Conservation (phyloP, 202 grass and related monocot genomes). For the Elaeis oleifera region DNA sequence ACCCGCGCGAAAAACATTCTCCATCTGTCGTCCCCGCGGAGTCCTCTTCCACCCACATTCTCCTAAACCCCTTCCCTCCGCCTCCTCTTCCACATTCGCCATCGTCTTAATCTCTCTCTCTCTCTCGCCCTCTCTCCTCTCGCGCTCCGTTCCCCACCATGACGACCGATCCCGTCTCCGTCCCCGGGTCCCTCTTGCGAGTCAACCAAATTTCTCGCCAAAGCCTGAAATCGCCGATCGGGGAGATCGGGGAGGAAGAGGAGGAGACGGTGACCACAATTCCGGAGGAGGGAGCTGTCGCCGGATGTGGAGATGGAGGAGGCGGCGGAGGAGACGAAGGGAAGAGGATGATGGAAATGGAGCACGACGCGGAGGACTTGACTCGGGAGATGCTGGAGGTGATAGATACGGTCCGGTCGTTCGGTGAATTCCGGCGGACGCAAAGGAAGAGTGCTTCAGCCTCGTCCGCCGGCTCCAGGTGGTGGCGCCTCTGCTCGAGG, state of each 20-base stretch:
- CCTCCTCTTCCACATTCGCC: neutral
- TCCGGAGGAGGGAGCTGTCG: neutral
- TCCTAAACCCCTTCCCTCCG: neutral
- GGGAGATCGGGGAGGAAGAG: neutral
- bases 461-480: slow-evolving; percentile 57
- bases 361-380: slow-evolving; percentile 33
- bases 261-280: neutral
- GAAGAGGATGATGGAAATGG: neutral
- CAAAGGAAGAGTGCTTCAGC: slow-evolving; percentile 57
- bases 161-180: neutral
- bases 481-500: slow-evolving; percentile 47
- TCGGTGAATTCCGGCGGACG: slow-evolving; percentile 41
- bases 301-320: slow-evolving; percentile 29
- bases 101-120: neutral
- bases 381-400: slow-evolving; percentile 32
- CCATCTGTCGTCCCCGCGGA: neutral
- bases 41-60: neutral
- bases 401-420: slow-evolving; percentile 26
- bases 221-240: neutral
- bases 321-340: neutral
- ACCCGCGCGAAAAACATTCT: slow-evolving; percentile 13
- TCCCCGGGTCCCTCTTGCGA: neutral
- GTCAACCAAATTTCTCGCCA: neutral
- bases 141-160: neutral
- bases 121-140: neutral